Evolutionary conservation across 2,329 filamentous ascomycete genomes (phyloP), one percentile per base, ranked within the genome.

Genomic region (Botrytis tulipae): DNA sequence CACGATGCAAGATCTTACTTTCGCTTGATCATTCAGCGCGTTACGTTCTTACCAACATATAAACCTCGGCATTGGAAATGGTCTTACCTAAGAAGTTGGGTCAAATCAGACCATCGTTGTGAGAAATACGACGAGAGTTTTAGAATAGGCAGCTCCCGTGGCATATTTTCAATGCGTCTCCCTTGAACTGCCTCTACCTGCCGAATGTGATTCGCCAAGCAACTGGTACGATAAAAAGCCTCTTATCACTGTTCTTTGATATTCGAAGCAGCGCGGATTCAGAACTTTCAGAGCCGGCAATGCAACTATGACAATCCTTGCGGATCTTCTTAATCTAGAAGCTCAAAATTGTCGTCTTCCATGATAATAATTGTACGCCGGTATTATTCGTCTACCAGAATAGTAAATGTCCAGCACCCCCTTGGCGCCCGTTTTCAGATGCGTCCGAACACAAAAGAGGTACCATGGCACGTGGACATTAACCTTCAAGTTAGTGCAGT

Each of bases 11-110:
- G 44, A 57, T 35, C 62, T 54, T 61, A 35, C 37, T 14, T n/a
- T 68, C 51, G 46, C 22, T 68, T 44, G 70, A 68, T 68, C 70
- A 72, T 72, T 68, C 62, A 72, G 29, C 40, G 54, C 37, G 9
- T n/a, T 68, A 67, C 22, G 44, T 25, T 60, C 59, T 32, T 67
- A 46, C 57, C 57, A 35, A 44, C 42, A 35, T n/a, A 37, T 22
- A 35, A 29, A 54, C 70, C 62, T 72, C 70, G 70, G 62, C 54
- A 61, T 46, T 57, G 22, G 40, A 68, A 59, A 42, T 51, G 46
- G 51, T 29, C 25, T 46, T 35, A 25, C 62, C 57, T 18, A 32
- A 48, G 35, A 54, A 57, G 40, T 68, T 1, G 16, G 40, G 48
- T 57, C 65, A 9, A 68, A 68, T 54, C 35, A 35, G 25, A 29